Percentiles rank a stretch among this genome's conserved stretches.
Evolutionary conservation across 2,329 filamentous ascomycete species (phyloP).

Genomic region (Apiospora malaysiana): DNA sequence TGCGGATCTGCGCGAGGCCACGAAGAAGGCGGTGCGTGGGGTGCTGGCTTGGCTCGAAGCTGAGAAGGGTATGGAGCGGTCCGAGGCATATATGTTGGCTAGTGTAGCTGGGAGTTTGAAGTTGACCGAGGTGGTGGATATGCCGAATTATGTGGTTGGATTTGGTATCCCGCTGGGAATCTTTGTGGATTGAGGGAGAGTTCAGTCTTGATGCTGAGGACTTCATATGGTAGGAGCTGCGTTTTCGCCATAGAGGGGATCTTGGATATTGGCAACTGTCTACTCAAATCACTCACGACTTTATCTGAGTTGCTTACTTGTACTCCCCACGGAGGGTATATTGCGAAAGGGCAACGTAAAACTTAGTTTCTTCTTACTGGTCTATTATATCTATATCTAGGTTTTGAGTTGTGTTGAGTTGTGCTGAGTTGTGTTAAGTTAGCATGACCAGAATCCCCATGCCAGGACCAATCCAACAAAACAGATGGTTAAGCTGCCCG

Average conservation of each 20-base stretch:
- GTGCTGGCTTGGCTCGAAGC: slow-evolving; percentile 54
- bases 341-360: neutral
- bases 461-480: neutral
- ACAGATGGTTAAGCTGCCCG: neutral
- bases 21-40: slow-evolving; percentile 53
- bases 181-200: slow-evolving; percentile 38
- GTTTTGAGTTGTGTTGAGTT: too few species aligned
- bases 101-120: slow-evolving; percentile 57
- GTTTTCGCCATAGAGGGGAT: too few species aligned
- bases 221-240: too few species aligned
- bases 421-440: too few species aligned
- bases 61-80: slow-evolving; percentile 50
- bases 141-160: slow-evolving; percentile 58
- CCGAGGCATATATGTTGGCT: slow-evolving; percentile 58
- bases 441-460: neutral
- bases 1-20: slow-evolving; percentile 52
- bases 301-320: too few species aligned
- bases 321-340: neutral
- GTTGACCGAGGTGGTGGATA: slow-evolving; percentile 58
- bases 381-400: neutral
- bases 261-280: too few species aligned
- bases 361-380: neutral
- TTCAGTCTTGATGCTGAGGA: neutral
- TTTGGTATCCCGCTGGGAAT: slow-evolving; percentile 55
- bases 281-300: too few species aligned